Base-by-base conservation (phyloP, 177 flowering plant genomes). In the Telopea speciosissima region DNA sequence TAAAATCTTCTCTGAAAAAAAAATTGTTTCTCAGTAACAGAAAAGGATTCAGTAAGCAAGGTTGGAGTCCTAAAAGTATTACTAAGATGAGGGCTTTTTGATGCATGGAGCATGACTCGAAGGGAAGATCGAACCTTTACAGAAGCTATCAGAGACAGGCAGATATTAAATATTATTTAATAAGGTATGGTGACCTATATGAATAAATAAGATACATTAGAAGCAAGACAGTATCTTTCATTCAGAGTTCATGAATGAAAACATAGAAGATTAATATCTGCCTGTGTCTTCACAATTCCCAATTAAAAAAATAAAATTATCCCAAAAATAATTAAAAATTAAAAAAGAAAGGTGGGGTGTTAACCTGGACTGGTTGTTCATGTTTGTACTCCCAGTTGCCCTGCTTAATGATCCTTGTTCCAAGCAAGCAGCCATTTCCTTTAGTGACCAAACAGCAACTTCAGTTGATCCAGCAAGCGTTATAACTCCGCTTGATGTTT, bases 311-410 rank as follows among this genome's bases (percentile, higher is more conserved):
- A 26, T 17, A 5, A 16, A 2, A 28, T 28, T 28, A 28, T 28
- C 17, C n/a, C 65, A 10, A 60, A 25, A 54, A 67, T 28, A 28
- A 28, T 2, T 28, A 2, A 28, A 28, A 28, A 2, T 28, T 28
- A 21, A 33, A 59, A 62, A 62, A 31, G 22, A 8, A 19, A 40
- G 31, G 49, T 59, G 28, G 42, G 56, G 40, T 52, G 44, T 40
- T 70, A 24, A 96, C 99, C 99, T 96, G 63, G 99, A 96, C 72
- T 96, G 98, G 72, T 90, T 90, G 83, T 96, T 96, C 99, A 96
- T 96, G 82, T 96, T 96, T 72, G 99, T 96, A 81, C 99, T 96
- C 66, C 99, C 98, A 12, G 99, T 96, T 62, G 99, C 99, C 76
- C 98, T 81, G 84, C 87, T 88, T 75, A 91, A 68, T 62, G 99